Conservation (phyloP, 306 rosid species). For the Cicer yamashitae region DNA sequence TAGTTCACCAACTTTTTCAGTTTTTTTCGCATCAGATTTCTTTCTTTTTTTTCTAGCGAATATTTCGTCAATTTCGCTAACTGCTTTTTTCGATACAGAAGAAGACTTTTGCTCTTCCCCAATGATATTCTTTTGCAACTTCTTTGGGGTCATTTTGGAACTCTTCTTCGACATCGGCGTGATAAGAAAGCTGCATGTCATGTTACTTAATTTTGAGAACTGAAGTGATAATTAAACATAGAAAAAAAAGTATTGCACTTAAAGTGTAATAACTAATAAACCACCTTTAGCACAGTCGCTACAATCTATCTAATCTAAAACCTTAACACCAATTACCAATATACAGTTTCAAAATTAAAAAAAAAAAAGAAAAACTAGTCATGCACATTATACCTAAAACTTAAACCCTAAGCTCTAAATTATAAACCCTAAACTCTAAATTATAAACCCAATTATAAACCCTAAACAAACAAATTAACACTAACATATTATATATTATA, state of each 20-base stretch:
- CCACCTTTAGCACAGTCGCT: not conserved
- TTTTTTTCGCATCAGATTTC: slow-evolving; percentile 43
- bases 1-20: slow-evolving; percentile 37
- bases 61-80: slow-evolving; percentile 75
- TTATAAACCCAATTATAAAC: too few species aligned
- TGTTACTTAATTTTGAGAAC: slow-evolving; percentile 18
- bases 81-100: slow-evolving; percentile 42
- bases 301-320: not conserved
- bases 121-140: slow-evolving; percentile 40
- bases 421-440: not conserved
- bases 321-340: not conserved
- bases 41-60: slow-evolving; percentile 70
- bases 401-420: not conserved
- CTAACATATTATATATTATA: too few species aligned
- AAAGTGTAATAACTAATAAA: not conserved
- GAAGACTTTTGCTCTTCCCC: slow-evolving; percentile 51
- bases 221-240: not conserved
- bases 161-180: slow-evolving; percentile 47
- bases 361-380: not conserved
- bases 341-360: not conserved
- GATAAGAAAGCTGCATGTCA: slow-evolving; percentile 47
- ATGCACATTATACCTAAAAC: too few species aligned
- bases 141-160: slow-evolving; percentile 27
- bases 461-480: not conserved
- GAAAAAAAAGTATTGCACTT: not conserved